A percentile compares a stretch with the other conserved stretches of the same genome.
Evolutionary conservation across 129 eudicot species (phyloP).

Genomic region (Oenanthe sinensis): DNA sequence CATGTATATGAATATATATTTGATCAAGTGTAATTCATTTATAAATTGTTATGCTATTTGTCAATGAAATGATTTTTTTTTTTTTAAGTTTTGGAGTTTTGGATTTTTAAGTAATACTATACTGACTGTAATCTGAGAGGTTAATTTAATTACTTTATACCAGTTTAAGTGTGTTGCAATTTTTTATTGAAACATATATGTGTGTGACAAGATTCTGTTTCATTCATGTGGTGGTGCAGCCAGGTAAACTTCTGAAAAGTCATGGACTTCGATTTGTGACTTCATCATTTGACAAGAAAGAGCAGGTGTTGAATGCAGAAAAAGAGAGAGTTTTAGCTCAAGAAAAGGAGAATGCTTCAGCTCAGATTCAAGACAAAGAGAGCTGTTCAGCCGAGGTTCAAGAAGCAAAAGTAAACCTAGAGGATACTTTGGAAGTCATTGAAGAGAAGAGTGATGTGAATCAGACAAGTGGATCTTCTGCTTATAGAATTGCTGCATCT

Average conservation of each 20-base stretch:
- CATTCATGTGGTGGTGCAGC: slow-evolving; percentile 35
- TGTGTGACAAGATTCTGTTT: background rate
- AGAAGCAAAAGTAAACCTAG: slow-evolving; percentile 15
- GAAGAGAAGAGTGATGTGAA: slow-evolving; percentile 24
- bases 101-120: background rate
- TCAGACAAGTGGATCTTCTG: slow-evolving; percentile 49
- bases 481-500: slow-evolving; percentile 72
- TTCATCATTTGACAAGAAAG: slow-evolving; percentile 75
- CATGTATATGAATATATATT: too few relatives aligned
- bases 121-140: background rate
- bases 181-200: background rate
- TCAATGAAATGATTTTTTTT: background rate
- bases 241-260: slow-evolving; percentile 46
- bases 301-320: slow-evolving; percentile 41
- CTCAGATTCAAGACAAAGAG: slow-evolving; percentile 20
- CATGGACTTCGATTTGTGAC: slow-evolving; percentile 64
- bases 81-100: too few relatives aligned
- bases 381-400: background rate
- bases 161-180: background rate
- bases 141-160: background rate
- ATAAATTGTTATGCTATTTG: background rate
- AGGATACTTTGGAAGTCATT: slow-evolving; percentile 7
- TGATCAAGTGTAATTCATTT: background rate
- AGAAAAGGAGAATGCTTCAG: slow-evolving; percentile 20
- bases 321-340: slow-evolving; percentile 27